These are phyloP conservation scores for Penicillium salamii DNA, from an alignment of 495 filamentous ascomycete species.

Conservation along the genomic window DNA sequence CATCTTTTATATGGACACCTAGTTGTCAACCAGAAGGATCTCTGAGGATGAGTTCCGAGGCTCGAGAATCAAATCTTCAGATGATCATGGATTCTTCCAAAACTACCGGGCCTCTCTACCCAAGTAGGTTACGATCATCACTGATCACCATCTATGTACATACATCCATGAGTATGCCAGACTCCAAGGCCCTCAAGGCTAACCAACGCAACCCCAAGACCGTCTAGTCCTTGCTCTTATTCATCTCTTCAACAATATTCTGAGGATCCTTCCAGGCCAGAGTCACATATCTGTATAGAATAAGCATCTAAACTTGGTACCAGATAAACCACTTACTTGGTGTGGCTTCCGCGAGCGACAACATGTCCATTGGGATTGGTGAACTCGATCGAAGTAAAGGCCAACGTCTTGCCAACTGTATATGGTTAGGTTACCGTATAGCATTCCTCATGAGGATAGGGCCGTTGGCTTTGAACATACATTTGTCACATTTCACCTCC, in stretches of 20 bases:
- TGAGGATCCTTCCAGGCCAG: conserved; percentile 58
- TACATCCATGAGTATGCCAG: no score
- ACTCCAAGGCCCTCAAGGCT: no score
- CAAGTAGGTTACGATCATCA: no score
- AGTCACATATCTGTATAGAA: conserved; percentile 49
- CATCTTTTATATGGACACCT: no score
- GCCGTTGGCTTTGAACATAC: conserved; percentile 40
- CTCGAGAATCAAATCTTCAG: no score
- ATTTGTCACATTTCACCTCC: conserved; percentile 82
- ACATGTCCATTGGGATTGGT: conserved; percentile 71
- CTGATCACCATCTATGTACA: no score
- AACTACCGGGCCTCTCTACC: no score
- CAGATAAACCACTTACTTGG: conserved; percentile 62
- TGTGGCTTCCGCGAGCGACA: conserved; percentile 89
- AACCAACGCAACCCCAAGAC: no score
- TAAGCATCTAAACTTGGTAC: neutral
- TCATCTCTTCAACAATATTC: conserved; percentile 55
- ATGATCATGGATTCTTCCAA: no score
- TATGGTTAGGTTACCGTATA: conserved; percentile 8
- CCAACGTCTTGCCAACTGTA: conserved; percentile 86
- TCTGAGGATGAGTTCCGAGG: no score
- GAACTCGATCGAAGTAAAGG: conserved; percentile 83
- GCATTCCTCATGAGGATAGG: neutral
- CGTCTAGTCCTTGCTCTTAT: conserved; percentile 14
- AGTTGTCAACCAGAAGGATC: no score